Conservation (phyloP, 164 flowering plant species). For the Chloranthus sessilifolius region DNA sequence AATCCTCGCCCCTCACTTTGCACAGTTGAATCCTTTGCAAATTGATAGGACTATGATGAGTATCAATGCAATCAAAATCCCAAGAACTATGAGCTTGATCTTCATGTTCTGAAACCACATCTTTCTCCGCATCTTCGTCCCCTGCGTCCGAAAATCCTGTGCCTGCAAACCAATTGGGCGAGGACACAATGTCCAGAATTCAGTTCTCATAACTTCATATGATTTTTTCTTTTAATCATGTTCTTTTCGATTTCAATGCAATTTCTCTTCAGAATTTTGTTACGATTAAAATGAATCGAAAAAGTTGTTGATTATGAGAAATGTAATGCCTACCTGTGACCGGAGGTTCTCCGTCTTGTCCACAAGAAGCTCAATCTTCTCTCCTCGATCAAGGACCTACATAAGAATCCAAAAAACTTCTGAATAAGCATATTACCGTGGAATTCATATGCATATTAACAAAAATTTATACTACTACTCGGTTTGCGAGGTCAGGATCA, state of each 20-base stretch:
- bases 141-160: constrained; percentile 17
- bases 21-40: constrained; percentile 24
- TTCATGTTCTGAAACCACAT: constrained; percentile 27
- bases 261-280: too few species aligned
- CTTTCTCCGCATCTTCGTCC: constrained; percentile 21
- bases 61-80: constrained; percentile 21
- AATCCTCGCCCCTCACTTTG: not conserved
- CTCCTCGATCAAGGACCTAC: constrained; percentile 97
- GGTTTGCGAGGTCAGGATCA: too few species aligned
- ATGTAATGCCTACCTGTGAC: constrained; percentile 46
- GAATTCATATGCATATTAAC: too few species aligned
- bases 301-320: not conserved
- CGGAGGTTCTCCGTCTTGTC: constrained; percentile 95
- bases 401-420: too few species aligned
- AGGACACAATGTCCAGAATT: too few species aligned
- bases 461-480: too few species aligned
- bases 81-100: constrained; percentile 24
- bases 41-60: constrained; percentile 21
- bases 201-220: too few species aligned
- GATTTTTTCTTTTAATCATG: too few species aligned
- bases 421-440: too few species aligned
- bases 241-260: too few species aligned
- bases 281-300: too few species aligned
- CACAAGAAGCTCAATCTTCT: constrained; percentile 85
- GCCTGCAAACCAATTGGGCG: constrained; percentile 17